Conservation (phyloP, 106 monocot species). For the Dendrobium catenatum region DNA sequence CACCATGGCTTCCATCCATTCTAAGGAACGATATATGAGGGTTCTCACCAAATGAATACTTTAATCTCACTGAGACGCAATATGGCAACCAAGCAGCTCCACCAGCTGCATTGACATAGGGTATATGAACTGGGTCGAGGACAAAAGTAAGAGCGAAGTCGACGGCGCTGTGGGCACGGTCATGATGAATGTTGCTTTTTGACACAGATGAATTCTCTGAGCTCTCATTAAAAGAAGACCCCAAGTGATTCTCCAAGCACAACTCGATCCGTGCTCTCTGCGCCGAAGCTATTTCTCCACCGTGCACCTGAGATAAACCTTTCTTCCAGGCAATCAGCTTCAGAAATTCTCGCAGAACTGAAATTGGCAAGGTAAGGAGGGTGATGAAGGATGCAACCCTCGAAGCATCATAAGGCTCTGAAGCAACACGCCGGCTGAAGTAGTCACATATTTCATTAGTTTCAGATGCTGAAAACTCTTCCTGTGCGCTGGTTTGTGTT, state of each 20-base stretch:
- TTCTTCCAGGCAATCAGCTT: conserved; percentile 97
- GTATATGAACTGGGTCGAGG: conserved; percentile 76
- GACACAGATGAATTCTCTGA: conserved; percentile 31
- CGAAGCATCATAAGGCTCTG: conserved; percentile 96
- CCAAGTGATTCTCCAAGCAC: conserved; percentile 89
- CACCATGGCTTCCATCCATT: conserved; percentile 95
- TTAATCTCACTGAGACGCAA: conserved; percentile 78
- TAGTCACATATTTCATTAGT: conserved; percentile 93
- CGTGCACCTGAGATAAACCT: conserved; percentile 56
- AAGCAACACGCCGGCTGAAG: conserved; percentile 90
- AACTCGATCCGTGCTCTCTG: conserved; percentile 83
- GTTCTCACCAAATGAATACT: conserved; percentile 74
- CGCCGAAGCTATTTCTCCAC: conserved; percentile 60
- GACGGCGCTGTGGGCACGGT: conserved; percentile 56
- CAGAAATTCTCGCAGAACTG: conserved; percentile 79
- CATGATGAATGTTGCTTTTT: conserved; percentile 82
- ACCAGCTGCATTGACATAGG: conserved; percentile 91
- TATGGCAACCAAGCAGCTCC: conserved; percentile 98
- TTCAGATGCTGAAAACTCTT: conserved; percentile 72
- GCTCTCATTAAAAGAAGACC: conserved; percentile 31
- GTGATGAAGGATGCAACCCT: conserved; percentile 98
- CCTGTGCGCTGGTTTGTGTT: conserved; percentile 61
- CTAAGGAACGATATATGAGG: conserved; percentile 60
- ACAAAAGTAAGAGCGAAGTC: conserved; percentile 94
- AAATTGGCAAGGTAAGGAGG: conserved; percentile 82